phyloP scores from a whole-genome alignment of 2,329 filamentous ascomycete genomes.

The Didymosphaeria variabile region DNA sequence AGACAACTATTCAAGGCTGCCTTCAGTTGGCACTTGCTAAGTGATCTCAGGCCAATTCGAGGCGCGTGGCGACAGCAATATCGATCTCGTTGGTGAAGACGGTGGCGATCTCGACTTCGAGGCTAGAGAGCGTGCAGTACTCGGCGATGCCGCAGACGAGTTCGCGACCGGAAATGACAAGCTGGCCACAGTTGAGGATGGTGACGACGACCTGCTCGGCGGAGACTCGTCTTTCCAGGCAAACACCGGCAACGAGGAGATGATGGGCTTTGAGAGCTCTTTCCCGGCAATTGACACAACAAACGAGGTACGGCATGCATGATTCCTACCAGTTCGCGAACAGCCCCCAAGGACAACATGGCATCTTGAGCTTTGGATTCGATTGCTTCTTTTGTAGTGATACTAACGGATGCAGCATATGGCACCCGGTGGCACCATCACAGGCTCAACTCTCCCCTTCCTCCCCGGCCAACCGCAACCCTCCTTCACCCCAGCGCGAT shows the following conservation, averaged over 20 bases:
- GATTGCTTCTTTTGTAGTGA: not conserved
- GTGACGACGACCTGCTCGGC: conserved; percentile 76
- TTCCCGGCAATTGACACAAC: conserved; percentile 83
- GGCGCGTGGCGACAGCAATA: conserved; percentile 62
- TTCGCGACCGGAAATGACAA: conserved; percentile 81
- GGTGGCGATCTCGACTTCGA: conserved; percentile 84
- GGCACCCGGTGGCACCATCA: conserved; percentile 81
- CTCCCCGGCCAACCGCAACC: conserved; percentile 49
- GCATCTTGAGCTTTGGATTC: not conserved
- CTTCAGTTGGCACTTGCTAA: conserved; percentile 35
- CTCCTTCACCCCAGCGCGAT: conserved; percentile 58
- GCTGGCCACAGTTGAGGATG: conserved; percentile 68
- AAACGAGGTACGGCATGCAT: conserved; percentile 69
- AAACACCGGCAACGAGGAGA: conserved; percentile 54
- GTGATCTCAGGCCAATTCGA: conserved; percentile 69
- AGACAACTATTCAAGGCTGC: conserved; percentile 34
- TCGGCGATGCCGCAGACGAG: conserved; percentile 92
- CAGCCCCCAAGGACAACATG: not conserved
- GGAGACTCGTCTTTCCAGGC: conserved; percentile 60
- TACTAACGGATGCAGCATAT: conserved; percentile 63
- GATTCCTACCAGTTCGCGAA: not conserved
- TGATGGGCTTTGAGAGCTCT: conserved; percentile 80
- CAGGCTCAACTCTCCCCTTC: conserved; percentile 70
- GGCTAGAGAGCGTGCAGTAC: conserved; percentile 84
- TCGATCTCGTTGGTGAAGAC: conserved; percentile 62